These are phyloP conservation scores for Aspergillus ibericus DNA, from an alignment of 2,329 filamentous ascomycete species.

Conservation along the genomic window DNA sequence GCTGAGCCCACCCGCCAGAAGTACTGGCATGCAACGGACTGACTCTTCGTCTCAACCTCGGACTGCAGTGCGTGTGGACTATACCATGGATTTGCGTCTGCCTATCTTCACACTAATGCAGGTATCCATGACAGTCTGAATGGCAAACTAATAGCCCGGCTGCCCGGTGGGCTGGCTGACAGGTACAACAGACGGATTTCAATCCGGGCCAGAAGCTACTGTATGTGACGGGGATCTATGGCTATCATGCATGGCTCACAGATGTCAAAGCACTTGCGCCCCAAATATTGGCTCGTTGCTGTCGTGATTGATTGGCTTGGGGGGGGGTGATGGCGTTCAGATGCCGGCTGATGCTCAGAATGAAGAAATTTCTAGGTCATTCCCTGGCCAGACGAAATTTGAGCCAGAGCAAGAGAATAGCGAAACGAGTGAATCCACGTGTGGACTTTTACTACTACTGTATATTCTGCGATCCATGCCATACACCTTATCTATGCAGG, in stretches of 20 bases:
- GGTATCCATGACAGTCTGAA: not conserved
- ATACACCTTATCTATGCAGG: not conserved
- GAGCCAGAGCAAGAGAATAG: not conserved
- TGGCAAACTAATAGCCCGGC: not conserved
- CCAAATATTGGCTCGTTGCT: not conserved
- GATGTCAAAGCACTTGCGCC: not conserved
- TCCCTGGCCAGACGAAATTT: not conserved
- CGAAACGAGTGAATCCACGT: not conserved
- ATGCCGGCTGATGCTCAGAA: not conserved
- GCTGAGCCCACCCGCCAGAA: not conserved
- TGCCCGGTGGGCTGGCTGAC: not conserved
- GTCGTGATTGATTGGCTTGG: not conserved
- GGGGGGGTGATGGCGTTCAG: not conserved
- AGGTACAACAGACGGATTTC: not conserved
- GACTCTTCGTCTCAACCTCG: not conserved
- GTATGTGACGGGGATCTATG: not conserved
- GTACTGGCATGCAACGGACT: not conserved
- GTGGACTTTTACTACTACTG: not conserved
- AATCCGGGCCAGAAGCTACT: not conserved
- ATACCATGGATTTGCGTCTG: not conserved
- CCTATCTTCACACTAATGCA: conserved; percentile 2
- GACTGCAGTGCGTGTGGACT: not conserved
- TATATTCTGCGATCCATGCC: not conserved
- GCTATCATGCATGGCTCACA: not conserved
- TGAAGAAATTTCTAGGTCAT: not conserved